A percentile compares a stretch with the other conserved stretches of the same genome.
These are phyloP conservation scores for Fragilariopsis cylindrus DNA, from an alignment of 108 stramenopile genomes.

Conservation along the genomic window DNA sequence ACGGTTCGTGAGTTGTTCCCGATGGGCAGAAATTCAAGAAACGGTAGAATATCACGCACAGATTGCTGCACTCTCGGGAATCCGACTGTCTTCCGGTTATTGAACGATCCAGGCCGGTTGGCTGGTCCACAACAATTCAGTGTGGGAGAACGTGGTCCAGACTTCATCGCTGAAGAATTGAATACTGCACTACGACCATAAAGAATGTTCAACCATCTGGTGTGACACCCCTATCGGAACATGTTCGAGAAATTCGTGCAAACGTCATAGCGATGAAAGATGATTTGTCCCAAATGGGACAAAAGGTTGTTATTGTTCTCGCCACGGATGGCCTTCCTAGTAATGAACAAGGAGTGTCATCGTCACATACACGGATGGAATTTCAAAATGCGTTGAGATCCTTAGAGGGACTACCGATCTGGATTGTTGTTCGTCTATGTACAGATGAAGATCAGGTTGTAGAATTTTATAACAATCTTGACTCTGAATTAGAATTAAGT, in stretches of 20 bases:
- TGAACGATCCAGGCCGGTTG: constrained; percentile 58
- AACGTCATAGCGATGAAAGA: constrained; percentile 56
- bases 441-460: constrained; percentile 83
- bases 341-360: constrained; percentile 52
- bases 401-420: constrained; percentile 78
- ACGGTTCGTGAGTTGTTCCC: constrained; percentile 44
- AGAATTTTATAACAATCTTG: constrained; percentile 83
- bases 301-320: constrained; percentile 76
- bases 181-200: constrained; percentile 55
- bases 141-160: constrained; percentile 45
- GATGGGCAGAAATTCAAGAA: constrained; percentile 67
- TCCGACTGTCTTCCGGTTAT: constrained; percentile 56
- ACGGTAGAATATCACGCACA: constrained; percentile 62
- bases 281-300: constrained; percentile 51
- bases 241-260: constrained; percentile 66
- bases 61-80: constrained; percentile 45
- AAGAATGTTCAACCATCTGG: constrained; percentile 58
- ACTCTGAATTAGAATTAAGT: constrained; percentile 73
- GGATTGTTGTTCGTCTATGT: constrained; percentile 89
- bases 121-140: constrained; percentile 55
- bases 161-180: constrained; percentile 46
- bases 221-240: constrained; percentile 73
- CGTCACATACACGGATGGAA: constrained; percentile 17
- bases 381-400: constrained; percentile 59
- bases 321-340: constrained; percentile 89